A percentile compares a stretch with the other conserved stretches of the same genome.
phyloP scores from a whole-genome alignment of 495 filamentous ascomycete genomes.

The Viridothelium virens region DNA sequence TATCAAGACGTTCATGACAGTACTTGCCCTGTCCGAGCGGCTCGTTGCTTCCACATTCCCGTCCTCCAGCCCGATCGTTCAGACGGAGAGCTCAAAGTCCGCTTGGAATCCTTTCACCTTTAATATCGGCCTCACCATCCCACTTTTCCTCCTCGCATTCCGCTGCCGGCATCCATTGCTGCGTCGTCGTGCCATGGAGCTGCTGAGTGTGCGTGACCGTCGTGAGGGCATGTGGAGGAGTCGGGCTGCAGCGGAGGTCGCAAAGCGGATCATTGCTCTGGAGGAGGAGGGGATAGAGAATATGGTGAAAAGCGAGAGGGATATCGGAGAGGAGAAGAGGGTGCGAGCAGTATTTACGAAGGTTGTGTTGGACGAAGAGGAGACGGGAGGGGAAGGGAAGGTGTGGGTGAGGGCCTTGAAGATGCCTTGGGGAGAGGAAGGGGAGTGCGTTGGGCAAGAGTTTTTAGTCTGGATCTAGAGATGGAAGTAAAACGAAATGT shows the following conservation, averaged over 20 bases:
- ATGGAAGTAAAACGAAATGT: too few relatives aligned
- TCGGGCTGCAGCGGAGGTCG: background rate
- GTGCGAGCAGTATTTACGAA: background rate
- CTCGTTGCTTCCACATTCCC: background rate
- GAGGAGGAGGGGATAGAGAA: background rate
- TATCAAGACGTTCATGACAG: background rate
- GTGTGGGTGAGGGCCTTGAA: background rate
- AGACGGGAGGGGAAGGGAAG: background rate
- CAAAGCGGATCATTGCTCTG: background rate
- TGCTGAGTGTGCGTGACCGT: background rate
- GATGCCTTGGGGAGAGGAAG: background rate
- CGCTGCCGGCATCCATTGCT: background rate
- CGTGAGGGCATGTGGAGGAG: background rate
- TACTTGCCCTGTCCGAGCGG: background rate
- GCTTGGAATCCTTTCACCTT: background rate
- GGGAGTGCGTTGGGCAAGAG: background rate
- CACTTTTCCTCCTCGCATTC: background rate
- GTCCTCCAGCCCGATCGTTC: too few relatives aligned
- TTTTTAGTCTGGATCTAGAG: background rate
- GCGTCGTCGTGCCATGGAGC: background rate
- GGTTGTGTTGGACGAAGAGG: background rate
- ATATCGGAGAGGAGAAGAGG: background rate
- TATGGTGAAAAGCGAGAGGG: background rate
- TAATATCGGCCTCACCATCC: background rate
- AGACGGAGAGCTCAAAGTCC: too few relatives aligned